These are phyloP conservation scores for Porodaedalea pini DNA, from an alignment of 1,284 basidiomycete genomes.

Conservation along the genomic window DNA sequence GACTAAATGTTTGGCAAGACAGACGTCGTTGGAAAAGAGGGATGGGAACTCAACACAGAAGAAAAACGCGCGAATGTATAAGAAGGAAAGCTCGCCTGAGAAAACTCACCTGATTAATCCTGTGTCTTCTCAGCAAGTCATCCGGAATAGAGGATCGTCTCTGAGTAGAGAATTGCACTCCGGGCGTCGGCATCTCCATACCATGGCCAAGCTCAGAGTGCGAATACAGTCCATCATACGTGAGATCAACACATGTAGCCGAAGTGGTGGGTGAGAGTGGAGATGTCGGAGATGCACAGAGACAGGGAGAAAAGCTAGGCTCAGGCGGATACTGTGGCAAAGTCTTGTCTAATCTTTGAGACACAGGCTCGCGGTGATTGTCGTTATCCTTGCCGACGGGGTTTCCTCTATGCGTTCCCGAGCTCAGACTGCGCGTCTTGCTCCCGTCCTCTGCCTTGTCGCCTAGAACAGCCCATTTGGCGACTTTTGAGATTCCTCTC, in stretches of 20 bases:
- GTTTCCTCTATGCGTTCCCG: neutral
- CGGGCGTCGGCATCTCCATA: neutral
- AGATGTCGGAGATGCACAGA: constrained; percentile 10
- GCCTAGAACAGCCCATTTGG: constrained; percentile 17
- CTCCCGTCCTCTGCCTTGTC: neutral
- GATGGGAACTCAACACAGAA: neutral
- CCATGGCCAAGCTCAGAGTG: neutral
- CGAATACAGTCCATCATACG: neutral
- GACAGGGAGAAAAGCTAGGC: neutral
- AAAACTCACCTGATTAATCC: constrained; percentile 4
- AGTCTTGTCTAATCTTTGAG: neutral
- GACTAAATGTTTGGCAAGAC: too few relatives aligned
- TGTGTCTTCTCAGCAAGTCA: neutral
- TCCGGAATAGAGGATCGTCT: neutral
- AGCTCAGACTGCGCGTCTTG: neutral
- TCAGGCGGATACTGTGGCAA: constrained; percentile 3
- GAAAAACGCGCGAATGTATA: neutral
- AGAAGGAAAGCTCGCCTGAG: neutral
- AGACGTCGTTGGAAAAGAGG: neutral
- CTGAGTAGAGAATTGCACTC: neutral
- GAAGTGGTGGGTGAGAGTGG: constrained; percentile 11
- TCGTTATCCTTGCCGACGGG: neutral
- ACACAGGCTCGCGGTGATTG: neutral
- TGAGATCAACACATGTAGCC: constrained; percentile 7
- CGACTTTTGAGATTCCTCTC: constrained; percentile 19